Evolutionary conservation across 495 filamentous ascomycete genomes (phyloP), one percentile per base, ranked within the genome.

Genomic region (Lasiosphaeria miniovina): DNA sequence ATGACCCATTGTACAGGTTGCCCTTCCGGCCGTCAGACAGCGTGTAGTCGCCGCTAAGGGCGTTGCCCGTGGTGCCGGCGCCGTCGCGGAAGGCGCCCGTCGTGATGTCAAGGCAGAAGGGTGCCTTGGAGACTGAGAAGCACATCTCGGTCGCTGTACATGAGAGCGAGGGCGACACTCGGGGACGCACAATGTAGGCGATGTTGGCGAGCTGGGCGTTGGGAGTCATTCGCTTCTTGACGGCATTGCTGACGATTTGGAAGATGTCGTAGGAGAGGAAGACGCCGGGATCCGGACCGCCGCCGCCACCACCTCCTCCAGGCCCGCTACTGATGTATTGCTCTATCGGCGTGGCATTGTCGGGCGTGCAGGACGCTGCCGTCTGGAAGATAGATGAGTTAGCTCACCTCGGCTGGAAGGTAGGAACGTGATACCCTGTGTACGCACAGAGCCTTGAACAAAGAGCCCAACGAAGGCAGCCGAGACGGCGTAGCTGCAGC

Each of bases 201-300:
- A 59, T 32, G 57, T 59, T 59, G 49, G 49, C 49, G 57, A 59
- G 49, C 7, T 49, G 7, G 49, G 57, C 57, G 32, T 59, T 31
- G 49, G 57, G 57, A 4, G 57, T 59, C 14, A 6, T 17, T 6
- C 36, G 40, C 8, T 36, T 24, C 49, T 59, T 59, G 49, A 59
- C 57, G 49, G 57, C 57, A 9, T 59, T 8, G 36, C 15, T 43
- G 49, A 59, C 33, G 36, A 53, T 52, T 14, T 53, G 17, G 34
- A 49, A 52, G 49, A 53, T 35, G 24, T 52, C 36, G 35, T 55
- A 34, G 15, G 49, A 52, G 4, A 52, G n/a, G 17, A 52, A 33
- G 15, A 45, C 32, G 9, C 32, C 50, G 32, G 50, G 8, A 14
- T 14, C 38, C 8, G 15, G 24, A 10, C 12, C 49, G 34, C 10